Evolutionary conservation across 2,329 filamentous ascomycete genomes (phyloP).

Genomic region (Calonectria pseudoturangicola): DNA sequence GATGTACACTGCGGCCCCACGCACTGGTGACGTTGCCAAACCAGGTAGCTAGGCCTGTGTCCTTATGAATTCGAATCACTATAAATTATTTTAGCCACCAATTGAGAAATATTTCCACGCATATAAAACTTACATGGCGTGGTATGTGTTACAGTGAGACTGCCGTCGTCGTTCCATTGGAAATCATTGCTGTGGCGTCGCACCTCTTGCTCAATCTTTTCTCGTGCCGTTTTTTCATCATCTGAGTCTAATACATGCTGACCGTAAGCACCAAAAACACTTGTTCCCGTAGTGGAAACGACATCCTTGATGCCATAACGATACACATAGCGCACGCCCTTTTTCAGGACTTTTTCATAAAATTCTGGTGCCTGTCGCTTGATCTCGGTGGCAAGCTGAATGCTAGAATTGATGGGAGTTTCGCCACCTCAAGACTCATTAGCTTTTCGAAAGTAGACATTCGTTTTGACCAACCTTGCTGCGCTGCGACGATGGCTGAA

Average conservation of each 20-base stretch:
- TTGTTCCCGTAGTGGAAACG: constrained; percentile 58
- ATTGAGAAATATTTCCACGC: fast-evolving
- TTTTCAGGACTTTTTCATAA: constrained; percentile 54
- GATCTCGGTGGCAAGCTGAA: constrained; percentile 55
- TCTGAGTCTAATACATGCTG: constrained; percentile 53
- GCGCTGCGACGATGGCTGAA: constrained; percentile 49
- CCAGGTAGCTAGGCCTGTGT: constrained; percentile 1
- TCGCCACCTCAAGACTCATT: constrained; percentile 53
- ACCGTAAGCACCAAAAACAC: constrained; percentile 57
- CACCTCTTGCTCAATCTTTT: constrained; percentile 58
- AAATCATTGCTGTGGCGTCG: constrained; percentile 58
- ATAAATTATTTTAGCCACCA: background rate
- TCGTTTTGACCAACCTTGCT: constrained; percentile 26
- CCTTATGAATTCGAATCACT: constrained; percentile 18
- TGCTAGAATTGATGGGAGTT: constrained; percentile 58
- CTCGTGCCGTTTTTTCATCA: constrained; percentile 47
- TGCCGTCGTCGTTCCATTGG: constrained; percentile 60
- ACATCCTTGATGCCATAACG: constrained; percentile 53
- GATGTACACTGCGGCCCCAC: constrained; percentile 58
- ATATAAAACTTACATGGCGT: constrained; percentile 56
- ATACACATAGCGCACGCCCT: constrained; percentile 58
- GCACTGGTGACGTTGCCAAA: constrained; percentile 61
- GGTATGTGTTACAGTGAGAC: constrained; percentile 58
- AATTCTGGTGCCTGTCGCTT: constrained; percentile 55
- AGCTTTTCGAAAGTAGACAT: constrained; percentile 36